Evolutionary conservation across 2,329 filamentous ascomycete species (phyloP).

Genomic region (Calonectria leucothoes): DNA sequence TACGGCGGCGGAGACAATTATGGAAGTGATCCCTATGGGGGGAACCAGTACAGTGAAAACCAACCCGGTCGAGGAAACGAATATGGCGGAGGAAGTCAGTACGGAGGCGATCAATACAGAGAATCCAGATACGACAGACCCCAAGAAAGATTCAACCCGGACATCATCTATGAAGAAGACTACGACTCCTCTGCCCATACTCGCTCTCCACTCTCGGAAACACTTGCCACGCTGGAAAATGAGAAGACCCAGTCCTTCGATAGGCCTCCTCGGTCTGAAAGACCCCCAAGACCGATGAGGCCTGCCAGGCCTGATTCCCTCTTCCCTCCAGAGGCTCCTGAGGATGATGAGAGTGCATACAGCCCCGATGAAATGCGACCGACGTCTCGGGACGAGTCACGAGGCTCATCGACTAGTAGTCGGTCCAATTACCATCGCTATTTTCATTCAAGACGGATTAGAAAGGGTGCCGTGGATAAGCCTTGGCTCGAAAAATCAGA

Average conservation of each 20-base stretch:
- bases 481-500: conserved; percentile 82
- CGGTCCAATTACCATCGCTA: conserved; percentile 63
- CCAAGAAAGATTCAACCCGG: background rate
- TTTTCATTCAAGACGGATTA: conserved; percentile 80
- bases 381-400: conserved; percentile 58
- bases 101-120: background rate
- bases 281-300: background rate
- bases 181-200: background rate
- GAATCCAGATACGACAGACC: background rate
- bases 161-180: background rate
- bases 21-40: background rate
- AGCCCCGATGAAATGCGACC: conserved; percentile 58
- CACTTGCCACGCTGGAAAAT: background rate
- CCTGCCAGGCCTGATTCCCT: conserved; percentile 1
- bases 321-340: background rate
- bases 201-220: background rate
- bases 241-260: background rate
- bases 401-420: background rate
- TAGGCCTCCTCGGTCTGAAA: background rate
- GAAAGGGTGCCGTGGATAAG: conserved; percentile 79
- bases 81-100: background rate
- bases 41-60: background rate
- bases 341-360: background rate
- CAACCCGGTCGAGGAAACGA: background rate
- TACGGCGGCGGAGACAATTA: background rate